These are phyloP conservation scores for Rhodotorula diobovata DNA, from an alignment of 768 basidiomycete species.

Conservation along the genomic window DNA sequence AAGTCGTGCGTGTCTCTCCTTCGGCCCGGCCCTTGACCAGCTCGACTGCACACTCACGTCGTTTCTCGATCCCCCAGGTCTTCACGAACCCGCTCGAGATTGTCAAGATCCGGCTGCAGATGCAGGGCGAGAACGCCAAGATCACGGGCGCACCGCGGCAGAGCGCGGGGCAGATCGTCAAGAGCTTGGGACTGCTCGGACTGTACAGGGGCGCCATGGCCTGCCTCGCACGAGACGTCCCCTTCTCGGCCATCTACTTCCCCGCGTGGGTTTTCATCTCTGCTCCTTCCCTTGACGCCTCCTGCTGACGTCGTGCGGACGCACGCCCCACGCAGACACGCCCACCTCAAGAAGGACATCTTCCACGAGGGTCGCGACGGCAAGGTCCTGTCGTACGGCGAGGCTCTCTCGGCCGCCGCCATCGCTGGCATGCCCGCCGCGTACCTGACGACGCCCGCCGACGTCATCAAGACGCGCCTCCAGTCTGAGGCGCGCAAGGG, in stretches of 20 bases:
- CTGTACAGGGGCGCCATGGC: conserved; percentile 89
- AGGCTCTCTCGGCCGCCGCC: conserved; percentile 79
- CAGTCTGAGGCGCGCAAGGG: conserved; percentile 90
- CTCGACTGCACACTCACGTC: not conserved
- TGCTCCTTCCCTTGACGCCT: not conserved
- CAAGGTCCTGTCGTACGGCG: conserved; percentile 82
- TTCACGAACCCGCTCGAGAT: conserved; percentile 98
- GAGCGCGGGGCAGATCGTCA: conserved; percentile 87
- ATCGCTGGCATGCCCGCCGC: conserved; percentile 95
- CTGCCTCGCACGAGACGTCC: conserved; percentile 88
- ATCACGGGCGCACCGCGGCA: conserved; percentile 68
- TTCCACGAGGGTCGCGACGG: conserved; percentile 95
- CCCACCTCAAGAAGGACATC: conserved; percentile 72
- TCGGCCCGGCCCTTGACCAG: too few species aligned
- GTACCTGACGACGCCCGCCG: conserved; percentile 52
- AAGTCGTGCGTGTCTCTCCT: conserved; percentile 63
- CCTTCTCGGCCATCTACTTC: conserved; percentile 67
- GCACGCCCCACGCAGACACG: conserved; percentile 5
- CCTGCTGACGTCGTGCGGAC: not conserved
- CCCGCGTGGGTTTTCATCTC: conserved; percentile 49
- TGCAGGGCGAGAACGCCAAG: conserved; percentile 94
- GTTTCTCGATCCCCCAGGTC: conserved; percentile 53
- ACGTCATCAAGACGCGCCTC: conserved; percentile 94
- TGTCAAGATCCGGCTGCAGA: conserved; percentile 70
- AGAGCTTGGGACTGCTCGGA: conserved; percentile 84